A percentile compares a stretch with the other conserved stretches of the same genome.
These are phyloP conservation scores for Kokia cookei DNA, from an alignment of 441 rosid genomes.

Conservation along the genomic window DNA sequence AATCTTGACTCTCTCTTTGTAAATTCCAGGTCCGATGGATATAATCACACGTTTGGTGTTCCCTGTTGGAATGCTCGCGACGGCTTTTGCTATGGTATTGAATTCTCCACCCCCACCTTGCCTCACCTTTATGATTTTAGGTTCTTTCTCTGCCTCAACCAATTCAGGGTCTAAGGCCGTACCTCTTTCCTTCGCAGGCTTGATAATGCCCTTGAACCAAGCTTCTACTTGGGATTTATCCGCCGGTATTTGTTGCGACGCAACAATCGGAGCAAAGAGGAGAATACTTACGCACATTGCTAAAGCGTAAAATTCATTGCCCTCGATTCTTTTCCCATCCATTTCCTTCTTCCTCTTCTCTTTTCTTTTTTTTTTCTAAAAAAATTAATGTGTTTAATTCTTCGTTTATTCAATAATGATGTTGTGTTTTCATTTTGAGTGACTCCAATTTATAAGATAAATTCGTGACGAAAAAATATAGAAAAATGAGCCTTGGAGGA, in stretches of 20 bases:
- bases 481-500: neutral
- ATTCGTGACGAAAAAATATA: no score
- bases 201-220: constrained; percentile 30
- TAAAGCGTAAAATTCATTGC: neutral
- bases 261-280: neutral
- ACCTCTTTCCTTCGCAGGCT: constrained; percentile 3
- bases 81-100: constrained; percentile 18
- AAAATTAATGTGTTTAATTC: no score
- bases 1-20: constrained; percentile 34
- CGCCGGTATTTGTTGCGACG: constrained; percentile 15
- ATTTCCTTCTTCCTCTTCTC: no score
- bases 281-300: neutral
- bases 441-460: neutral
- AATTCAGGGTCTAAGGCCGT: constrained; percentile 27
- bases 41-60: no score
- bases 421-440: neutral
- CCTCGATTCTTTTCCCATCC: no score
- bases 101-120: constrained; percentile 36
- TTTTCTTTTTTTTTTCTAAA: no score
- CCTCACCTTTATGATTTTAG: constrained; percentile 24
- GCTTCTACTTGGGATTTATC: neutral
- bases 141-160: constrained; percentile 12
- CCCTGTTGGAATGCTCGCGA: no score
- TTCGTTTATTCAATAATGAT: neutral
- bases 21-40: neutral